Evolutionary conservation across 208 protist genomes (phyloP).

Genomic region (Acanthamoeba sp.): DNA sequence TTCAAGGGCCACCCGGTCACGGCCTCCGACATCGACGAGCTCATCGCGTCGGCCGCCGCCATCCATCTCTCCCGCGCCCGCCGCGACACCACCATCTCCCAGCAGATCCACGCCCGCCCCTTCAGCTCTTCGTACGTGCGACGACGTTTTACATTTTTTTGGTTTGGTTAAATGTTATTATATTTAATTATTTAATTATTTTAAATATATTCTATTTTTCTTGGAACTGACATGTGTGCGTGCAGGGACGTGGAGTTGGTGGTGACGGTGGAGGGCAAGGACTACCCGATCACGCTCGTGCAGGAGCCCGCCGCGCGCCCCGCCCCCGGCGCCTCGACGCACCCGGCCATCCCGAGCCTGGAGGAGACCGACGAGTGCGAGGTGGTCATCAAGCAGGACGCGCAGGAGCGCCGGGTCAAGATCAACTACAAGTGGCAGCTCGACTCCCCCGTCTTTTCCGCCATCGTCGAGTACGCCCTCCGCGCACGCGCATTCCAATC

Average conservation of each 20-base stretch:
- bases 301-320: background rate
- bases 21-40: constrained; percentile 39
- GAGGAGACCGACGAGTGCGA: constrained; percentile 17
- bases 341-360: background rate
- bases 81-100: too few species aligned
- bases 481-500: background rate
- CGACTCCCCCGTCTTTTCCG: constrained; percentile 28
- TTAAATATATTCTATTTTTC: too few species aligned
- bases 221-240: background rate
- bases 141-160: too few species aligned
- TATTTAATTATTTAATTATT: too few species aligned
- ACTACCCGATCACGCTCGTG: constrained; percentile 20
- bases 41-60: constrained; percentile 54
- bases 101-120: too few species aligned
- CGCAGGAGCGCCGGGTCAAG: background rate
- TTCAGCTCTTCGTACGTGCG: too few species aligned
- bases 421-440: constrained; percentile 44
- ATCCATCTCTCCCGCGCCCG: constrained; percentile 68
- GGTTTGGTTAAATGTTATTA: too few species aligned
- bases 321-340: background rate
- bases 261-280: constrained; percentile 67
- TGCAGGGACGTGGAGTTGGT: constrained; percentile 17
- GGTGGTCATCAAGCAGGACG: constrained; percentile 4
- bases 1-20: constrained; percentile 88
- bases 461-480: constrained; percentile 53